Conservation (phyloP, 2,329 filamentous ascomycete species). For the Talaromyces sp. region DNA sequence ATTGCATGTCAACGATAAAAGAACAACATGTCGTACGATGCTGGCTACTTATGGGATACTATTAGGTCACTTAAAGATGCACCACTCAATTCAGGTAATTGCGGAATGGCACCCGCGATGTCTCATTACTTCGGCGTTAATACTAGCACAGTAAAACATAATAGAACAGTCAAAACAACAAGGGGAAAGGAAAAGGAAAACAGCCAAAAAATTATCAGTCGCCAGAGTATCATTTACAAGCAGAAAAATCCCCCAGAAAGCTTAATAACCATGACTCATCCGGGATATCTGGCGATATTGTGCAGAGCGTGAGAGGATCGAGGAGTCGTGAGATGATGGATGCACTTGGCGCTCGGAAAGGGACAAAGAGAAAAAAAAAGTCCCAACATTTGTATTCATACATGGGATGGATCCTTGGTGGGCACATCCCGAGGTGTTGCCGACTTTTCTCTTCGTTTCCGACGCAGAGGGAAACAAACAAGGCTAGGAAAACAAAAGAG, state of each 20-base stretch:
- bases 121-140: conserved; percentile 14
- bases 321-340: background rate
- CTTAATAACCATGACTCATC: conserved; percentile 1
- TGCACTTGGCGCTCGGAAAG: background rate
- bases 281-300: conserved; percentile 1
- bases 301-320: background rate
- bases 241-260: conserved; percentile 19
- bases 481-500: conserved; percentile 23
- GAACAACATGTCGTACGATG: background rate
- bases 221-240: conserved; percentile 41
- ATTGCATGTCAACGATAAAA: background rate
- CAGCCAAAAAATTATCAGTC: conserved; percentile 19
- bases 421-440: background rate
- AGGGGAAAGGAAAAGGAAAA: conserved; percentile 1
- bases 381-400: background rate
- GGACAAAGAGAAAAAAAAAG: background rate
- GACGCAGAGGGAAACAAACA: conserved; percentile 15
- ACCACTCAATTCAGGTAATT: background rate
- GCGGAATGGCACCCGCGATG: conserved; percentile 2
- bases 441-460: conserved; percentile 4
- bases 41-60: no score
- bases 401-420: background rate
- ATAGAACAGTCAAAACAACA: conserved; percentile 20
- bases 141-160: conserved; percentile 22
- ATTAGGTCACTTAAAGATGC: background rate